Conservation (phyloP, 768 basidiomycete genomes). For the Pulveroboletus ravenelii region DNA sequence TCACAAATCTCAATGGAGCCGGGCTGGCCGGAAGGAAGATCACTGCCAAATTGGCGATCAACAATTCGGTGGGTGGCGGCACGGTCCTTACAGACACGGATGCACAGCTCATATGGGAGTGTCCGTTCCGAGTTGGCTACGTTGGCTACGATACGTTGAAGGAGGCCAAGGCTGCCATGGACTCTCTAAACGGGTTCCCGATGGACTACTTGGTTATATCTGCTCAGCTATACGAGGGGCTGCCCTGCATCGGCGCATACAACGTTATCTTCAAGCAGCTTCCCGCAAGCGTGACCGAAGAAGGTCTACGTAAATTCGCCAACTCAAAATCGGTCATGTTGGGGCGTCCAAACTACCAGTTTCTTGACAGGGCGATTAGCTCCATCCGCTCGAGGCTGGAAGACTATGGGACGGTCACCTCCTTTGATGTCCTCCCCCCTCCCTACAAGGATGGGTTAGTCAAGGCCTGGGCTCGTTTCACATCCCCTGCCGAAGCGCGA, state of each 20-base stretch:
- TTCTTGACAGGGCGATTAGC: conserved; percentile 32
- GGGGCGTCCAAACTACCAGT: conserved; percentile 44
- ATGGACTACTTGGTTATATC: conserved; percentile 40
- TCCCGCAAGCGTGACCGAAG: conserved; percentile 40
- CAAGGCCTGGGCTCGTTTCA: conserved; percentile 54
- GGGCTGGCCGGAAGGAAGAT: conserved; percentile 38
- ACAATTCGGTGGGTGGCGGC: conserved; percentile 30
- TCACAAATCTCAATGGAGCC: conserved; percentile 44
- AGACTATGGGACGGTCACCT: conserved; percentile 33
- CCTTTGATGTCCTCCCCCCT: conserved; percentile 45
- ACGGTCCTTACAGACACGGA: conserved; percentile 48
- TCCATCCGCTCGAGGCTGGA: conserved; percentile 37
- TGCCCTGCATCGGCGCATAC: conserved; percentile 53
- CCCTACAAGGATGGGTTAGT: conserved; percentile 48
- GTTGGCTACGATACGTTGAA: conserved; percentile 53
- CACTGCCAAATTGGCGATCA: conserved; percentile 43
- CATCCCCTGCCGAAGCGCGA: conserved; percentile 47
- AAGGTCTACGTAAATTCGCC: conserved; percentile 43
- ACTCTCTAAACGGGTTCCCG: conserved; percentile 33
- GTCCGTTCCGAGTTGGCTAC: conserved; percentile 52
- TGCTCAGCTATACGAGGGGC: conserved; percentile 49
- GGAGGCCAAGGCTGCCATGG: conserved; percentile 50
- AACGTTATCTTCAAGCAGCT: conserved; percentile 59
- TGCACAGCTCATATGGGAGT: conserved; percentile 57
- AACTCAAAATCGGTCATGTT: conserved; percentile 48